phyloP scores from a whole-genome alignment of 768 basidiomycete species.

The Podaxis rugospora region DNA sequence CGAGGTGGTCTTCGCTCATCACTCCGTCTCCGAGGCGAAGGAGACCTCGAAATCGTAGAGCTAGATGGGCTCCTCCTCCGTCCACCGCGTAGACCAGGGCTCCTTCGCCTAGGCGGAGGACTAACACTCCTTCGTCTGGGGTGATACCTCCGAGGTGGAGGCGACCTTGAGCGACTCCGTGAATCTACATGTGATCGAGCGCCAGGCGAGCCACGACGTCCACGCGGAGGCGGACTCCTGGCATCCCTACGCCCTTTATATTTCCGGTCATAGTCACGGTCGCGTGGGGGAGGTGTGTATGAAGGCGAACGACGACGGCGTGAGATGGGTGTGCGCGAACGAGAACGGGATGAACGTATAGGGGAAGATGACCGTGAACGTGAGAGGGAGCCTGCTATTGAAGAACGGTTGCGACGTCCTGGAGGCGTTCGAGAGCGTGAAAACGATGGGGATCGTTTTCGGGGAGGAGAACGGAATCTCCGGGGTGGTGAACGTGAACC shows the following conservation, averaged over 20 bases:
- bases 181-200: constrained; percentile 26
- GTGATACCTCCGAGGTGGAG: constrained; percentile 28
- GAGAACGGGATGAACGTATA: constrained; percentile 37
- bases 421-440: constrained; percentile 24
- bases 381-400: constrained; percentile 43
- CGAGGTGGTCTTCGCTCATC: constrained; percentile 14
- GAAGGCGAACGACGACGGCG: constrained; percentile 44
- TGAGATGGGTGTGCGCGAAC: constrained; percentile 34
- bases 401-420: constrained; percentile 21
- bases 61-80: constrained; percentile 21
- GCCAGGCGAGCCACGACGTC: constrained; percentile 37
- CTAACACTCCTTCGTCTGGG: constrained; percentile 43
- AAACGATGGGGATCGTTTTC: constrained; percentile 15
- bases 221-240: constrained; percentile 52
- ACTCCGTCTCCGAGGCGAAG: constrained; percentile 27
- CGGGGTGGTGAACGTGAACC: constrained; percentile 36
- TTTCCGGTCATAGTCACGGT: constrained; percentile 26
- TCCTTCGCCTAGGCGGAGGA: constrained; percentile 30
- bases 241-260: constrained; percentile 34
- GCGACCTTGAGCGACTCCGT: constrained; percentile 37
- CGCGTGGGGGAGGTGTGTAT: constrained; percentile 43
- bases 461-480: constrained; percentile 23
- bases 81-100: constrained; percentile 24
- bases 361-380: constrained; percentile 37
- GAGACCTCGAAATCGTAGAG: constrained; percentile 22